Evolutionary conservation across 352 stramenopile species (phyloP).

Genomic region (Phytopythium aichiense): DNA sequence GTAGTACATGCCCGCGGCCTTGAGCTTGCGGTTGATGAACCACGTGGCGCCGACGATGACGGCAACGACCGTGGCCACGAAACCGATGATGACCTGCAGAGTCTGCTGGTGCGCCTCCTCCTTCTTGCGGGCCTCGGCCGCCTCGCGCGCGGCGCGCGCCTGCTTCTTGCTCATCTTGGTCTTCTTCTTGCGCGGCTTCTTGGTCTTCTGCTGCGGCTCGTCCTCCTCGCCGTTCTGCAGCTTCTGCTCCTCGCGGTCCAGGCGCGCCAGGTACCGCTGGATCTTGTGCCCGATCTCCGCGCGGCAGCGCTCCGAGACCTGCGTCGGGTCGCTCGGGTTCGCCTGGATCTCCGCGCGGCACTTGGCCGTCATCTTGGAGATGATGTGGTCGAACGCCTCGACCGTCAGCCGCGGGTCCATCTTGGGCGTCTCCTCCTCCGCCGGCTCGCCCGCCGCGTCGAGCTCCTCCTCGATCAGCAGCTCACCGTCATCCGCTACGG

Average conservation of each 20-base stretch:
- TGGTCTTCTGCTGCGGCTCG: constrained; percentile 29
- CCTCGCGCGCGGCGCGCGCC: constrained; percentile 45
- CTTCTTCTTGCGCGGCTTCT: constrained; percentile 41
- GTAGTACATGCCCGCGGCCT: constrained; percentile 77
- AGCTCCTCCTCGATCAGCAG: constrained; percentile 41
- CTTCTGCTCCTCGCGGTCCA: constrained; percentile 31
- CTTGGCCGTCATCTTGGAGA: constrained; percentile 69
- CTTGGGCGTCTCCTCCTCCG: constrained; percentile 14
- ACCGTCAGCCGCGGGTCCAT: constrained; percentile 46
- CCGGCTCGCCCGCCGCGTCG: constrained; percentile 20
- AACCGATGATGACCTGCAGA: constrained; percentile 63
- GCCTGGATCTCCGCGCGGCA: constrained; percentile 70
- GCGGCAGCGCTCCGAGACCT: constrained; percentile 69
- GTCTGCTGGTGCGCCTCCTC: constrained; percentile 65
- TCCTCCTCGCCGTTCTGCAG: constrained; percentile 24
- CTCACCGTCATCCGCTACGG: constrained; percentile 32
- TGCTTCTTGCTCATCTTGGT: constrained; percentile 70
- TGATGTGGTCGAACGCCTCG: constrained; percentile 62
- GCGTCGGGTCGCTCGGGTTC: constrained; percentile 52
- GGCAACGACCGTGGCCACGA: constrained; percentile 62
- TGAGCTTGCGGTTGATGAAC: constrained; percentile 84
- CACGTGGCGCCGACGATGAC: constrained; percentile 50
- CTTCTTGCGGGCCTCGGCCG: constrained; percentile 54
- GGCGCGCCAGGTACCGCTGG: constrained; percentile 55
- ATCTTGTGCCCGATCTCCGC: constrained; percentile 50